Percentiles rank a stretch among this genome's conserved stretches.
These are phyloP conservation scores for Hypoxylon fuscum DNA, from an alignment of 495 filamentous ascomycete species.

Conservation along the genomic window DNA sequence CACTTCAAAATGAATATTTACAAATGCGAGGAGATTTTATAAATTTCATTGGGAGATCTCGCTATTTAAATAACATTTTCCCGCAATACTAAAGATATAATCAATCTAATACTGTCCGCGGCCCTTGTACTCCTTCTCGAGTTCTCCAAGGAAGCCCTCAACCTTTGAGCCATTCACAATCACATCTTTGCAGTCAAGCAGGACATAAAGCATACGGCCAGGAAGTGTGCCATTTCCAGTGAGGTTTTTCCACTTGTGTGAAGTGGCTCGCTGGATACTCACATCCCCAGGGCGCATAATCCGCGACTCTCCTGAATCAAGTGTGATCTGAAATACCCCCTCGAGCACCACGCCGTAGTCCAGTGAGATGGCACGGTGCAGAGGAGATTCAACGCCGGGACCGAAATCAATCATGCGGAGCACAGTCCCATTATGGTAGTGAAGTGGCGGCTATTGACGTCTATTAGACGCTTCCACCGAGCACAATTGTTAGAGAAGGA, in stretches of 20 bases:
- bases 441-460: conserved; percentile 42
- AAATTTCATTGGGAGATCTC: too few species aligned
- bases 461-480: neutral
- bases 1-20: too few species aligned
- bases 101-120: too few species aligned
- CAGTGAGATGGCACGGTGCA: conserved; percentile 67
- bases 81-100: too few species aligned
- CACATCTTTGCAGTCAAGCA: neutral
- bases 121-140: neutral
- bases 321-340: conserved; percentile 59
- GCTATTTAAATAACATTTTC: too few species aligned
- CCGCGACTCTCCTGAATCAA: conserved; percentile 61
- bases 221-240: neutral
- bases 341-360: conserved; percentile 71
- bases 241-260: conserved; percentile 1
- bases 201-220: neutral
- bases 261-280: neutral
- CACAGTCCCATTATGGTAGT: conserved; percentile 56
- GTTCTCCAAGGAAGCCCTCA: neutral
- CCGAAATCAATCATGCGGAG: conserved; percentile 66
- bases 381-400: conserved; percentile 54
- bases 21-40: too few species aligned
- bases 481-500: neutral
- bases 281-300: conserved; percentile 57
- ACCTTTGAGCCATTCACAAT: neutral